Conservation (phyloP, 768 basidiomycete species). For the Crucibulum laeve region DNA sequence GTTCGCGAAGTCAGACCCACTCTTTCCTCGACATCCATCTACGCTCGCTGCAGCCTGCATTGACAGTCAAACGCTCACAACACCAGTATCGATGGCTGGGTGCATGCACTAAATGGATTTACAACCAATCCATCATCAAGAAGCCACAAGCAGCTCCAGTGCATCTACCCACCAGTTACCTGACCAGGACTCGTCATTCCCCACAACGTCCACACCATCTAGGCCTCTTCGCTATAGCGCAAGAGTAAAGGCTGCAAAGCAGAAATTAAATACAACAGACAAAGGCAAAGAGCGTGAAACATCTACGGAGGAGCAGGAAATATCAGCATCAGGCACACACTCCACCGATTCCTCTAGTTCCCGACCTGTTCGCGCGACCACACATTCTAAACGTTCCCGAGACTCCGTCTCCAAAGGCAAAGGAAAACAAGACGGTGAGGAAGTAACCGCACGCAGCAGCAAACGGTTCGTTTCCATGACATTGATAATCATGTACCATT, state of each 20-base stretch:
- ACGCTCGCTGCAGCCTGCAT: slow-evolving; percentile 21
- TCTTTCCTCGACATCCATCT: slow-evolving; percentile 24
- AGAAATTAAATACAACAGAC: slow-evolving; percentile 59
- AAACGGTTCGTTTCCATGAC: slow-evolving; percentile 55
- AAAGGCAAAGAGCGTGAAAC: slow-evolving; percentile 52
- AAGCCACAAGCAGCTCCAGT: slow-evolving; percentile 69
- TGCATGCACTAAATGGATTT: slow-evolving; percentile 90
- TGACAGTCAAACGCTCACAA: slow-evolving; percentile 30
- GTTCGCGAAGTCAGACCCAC: slow-evolving; percentile 26
- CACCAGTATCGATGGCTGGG: slow-evolving; percentile 79
- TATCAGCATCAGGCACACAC: slow-evolving; percentile 23
- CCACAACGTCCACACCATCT: slow-evolving; percentile 40
- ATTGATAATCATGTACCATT: slow-evolving; percentile 16
- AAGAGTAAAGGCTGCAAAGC: slow-evolving; percentile 70
- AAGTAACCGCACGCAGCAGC: slow-evolving; percentile 39
- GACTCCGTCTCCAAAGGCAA: slow-evolving; percentile 55
- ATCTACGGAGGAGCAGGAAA: slow-evolving; percentile 26
- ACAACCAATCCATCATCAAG: slow-evolving; percentile 66
- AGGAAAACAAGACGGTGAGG: slow-evolving; percentile 54
- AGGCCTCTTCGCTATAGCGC: slow-evolving; percentile 70
- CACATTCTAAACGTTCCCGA: slow-evolving; percentile 45
- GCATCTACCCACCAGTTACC: slow-evolving; percentile 39
- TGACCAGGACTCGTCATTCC: slow-evolving; percentile 32
- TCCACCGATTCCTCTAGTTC: slow-evolving; percentile 27
- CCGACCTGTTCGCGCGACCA: slow-evolving; percentile 40